These are phyloP conservation scores for Penicillium sp. DNA, from an alignment of 2,329 filamentous ascomycete species.

Conservation along the genomic window DNA sequence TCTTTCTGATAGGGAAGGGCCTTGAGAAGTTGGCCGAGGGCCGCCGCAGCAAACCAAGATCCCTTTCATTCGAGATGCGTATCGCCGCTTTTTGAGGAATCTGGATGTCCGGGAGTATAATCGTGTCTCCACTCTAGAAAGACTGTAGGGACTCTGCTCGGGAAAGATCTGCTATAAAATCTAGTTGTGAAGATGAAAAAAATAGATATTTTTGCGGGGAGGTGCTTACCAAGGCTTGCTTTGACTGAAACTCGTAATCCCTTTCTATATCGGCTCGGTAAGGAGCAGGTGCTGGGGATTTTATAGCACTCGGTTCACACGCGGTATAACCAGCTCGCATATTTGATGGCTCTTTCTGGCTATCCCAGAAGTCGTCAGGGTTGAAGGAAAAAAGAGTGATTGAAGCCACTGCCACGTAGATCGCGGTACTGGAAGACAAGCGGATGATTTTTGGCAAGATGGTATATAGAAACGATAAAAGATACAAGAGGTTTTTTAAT, in stretches of 20 bases:
- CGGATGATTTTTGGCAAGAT: neutral
- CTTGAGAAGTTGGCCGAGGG: neutral
- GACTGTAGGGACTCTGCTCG: neutral
- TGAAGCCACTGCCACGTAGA: neutral
- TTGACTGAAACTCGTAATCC: neutral
- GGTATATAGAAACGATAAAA: slow-evolving; percentile 1
- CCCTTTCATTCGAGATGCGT: neutral
- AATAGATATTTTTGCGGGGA: neutral
- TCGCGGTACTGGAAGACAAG: slow-evolving; percentile 1
- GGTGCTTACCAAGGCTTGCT: neutral
- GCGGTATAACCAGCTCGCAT: neutral
- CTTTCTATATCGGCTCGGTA: neutral
- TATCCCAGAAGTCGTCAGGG: neutral
- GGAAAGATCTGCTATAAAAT: neutral
- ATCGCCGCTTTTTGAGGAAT: neutral
- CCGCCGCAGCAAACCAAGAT: neutral
- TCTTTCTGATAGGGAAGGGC: neutral
- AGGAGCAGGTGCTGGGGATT: neutral
- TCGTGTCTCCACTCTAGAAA: neutral
- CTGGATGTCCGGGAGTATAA: neutral
- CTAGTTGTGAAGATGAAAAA: neutral
- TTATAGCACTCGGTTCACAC: neutral
- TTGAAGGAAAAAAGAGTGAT: neutral
- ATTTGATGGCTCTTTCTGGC: neutral
- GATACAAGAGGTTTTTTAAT: neutral